These are phyloP conservation scores for Erysimum pusillum DNA, from an alignment of 441 rosid genomes.

Conservation along the genomic window DNA sequence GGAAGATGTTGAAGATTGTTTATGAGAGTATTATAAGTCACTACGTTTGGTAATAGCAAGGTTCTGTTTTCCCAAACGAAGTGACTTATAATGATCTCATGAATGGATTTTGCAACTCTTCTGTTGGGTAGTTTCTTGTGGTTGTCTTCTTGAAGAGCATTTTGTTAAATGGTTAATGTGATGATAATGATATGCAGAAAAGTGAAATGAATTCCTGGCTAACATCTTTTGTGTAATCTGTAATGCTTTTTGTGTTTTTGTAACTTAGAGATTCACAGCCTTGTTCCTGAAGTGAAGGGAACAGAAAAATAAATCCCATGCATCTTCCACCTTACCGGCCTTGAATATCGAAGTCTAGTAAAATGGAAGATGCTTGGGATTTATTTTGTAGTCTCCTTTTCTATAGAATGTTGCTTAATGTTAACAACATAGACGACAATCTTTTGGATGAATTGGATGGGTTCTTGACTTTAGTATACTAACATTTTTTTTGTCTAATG, in stretches of 20 bases:
- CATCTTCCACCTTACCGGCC: conserved; percentile 36
- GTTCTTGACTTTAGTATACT: too few relatives aligned
- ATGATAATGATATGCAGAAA: too few relatives aligned
- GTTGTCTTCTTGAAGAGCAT: too few relatives aligned
- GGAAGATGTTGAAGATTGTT: conserved; percentile 13
- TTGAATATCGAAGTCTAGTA: conserved; percentile 21
- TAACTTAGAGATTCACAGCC: too few relatives aligned
- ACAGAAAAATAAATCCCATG: conserved; percentile 12
- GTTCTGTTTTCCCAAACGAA: not conserved
- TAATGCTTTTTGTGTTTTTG: not conserved
- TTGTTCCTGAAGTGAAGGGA: not conserved
- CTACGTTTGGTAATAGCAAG: conserved; percentile 30
- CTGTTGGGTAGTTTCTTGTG: not conserved
- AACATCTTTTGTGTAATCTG: not conserved
- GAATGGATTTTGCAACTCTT: conserved; percentile 21
- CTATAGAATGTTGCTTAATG: not conserved
- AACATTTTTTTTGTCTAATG: too few relatives aligned
- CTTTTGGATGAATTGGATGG: too few relatives aligned
- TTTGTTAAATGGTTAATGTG: too few relatives aligned
- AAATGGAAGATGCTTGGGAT: conserved; percentile 39
- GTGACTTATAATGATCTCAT: conserved; percentile 36
- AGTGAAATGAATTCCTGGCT: too few relatives aligned
- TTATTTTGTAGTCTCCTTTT: conserved; percentile 31
- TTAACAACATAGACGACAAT: too few relatives aligned
- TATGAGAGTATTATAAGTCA: conserved; percentile 45